A percentile compares a stretch with the other conserved stretches of the same genome.
Evolutionary conservation across 2,329 filamentous ascomycete genomes (phyloP).

Genomic region (Penicillium hesseltinei): DNA sequence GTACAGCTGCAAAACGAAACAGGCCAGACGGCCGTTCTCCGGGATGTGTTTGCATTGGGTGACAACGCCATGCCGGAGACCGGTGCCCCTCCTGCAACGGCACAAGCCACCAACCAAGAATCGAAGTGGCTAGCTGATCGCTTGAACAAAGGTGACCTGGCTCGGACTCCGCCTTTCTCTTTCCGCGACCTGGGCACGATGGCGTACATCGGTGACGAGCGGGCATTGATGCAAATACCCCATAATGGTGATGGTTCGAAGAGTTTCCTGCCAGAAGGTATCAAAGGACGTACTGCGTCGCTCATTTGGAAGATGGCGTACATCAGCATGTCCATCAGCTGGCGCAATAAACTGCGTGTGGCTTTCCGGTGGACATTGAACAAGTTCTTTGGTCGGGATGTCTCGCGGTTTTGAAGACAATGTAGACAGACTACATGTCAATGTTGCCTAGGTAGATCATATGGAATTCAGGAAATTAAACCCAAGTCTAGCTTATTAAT

Average conservation of each 20-base stretch:
- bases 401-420: slow-evolving; percentile 42
- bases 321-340: slow-evolving; percentile 48
- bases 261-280: slow-evolving; percentile 35
- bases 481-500: background rate
- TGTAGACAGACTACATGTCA: background rate
- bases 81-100: slow-evolving; percentile 55
- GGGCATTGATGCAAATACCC: slow-evolving; percentile 55
- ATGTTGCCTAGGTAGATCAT: background rate
- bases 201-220: slow-evolving; percentile 59
- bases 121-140: slow-evolving; percentile 57
- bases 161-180: slow-evolving; percentile 44
- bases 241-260: slow-evolving; percentile 22
- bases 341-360: slow-evolving; percentile 45
- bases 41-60: slow-evolving; percentile 56
- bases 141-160: slow-evolving; percentile 51
- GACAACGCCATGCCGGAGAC: slow-evolving; percentile 57
- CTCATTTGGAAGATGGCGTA: slow-evolving; percentile 48
- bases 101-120: slow-evolving; percentile 59
- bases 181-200: slow-evolving; percentile 59
- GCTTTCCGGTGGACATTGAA: slow-evolving; percentile 45
- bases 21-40: slow-evolving; percentile 43
- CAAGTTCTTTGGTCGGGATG: slow-evolving; percentile 44
- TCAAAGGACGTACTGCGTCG: slow-evolving; percentile 43
- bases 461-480: background rate
- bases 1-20: slow-evolving; percentile 50